A percentile compares a stretch with the other conserved stretches of the same genome.
These are phyloP conservation scores for Sordariomycetes sp. DNA, from an alignment of 2,329 filamentous ascomycete genomes.

Conservation along the genomic window DNA sequence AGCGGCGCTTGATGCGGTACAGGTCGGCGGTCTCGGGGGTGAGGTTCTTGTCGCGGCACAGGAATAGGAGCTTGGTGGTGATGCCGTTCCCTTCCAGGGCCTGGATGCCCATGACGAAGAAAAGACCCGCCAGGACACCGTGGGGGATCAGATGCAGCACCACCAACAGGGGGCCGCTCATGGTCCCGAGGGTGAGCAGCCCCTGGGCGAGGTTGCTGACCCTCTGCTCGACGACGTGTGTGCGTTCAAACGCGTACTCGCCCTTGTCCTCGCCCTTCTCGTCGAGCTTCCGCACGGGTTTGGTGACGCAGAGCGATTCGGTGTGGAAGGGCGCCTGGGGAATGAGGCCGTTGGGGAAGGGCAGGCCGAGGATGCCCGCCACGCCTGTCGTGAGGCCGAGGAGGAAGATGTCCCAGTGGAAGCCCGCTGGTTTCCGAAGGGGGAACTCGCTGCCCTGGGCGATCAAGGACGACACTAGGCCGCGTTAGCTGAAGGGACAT, in stretches of 20 bases:
- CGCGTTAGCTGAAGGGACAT: background rate
- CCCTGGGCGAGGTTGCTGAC: slow-evolving; percentile 72
- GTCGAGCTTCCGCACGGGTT: slow-evolving; percentile 39
- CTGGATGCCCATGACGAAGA: slow-evolving; percentile 79
- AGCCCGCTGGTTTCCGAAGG: slow-evolving; percentile 70
- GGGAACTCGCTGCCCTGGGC: slow-evolving; percentile 78
- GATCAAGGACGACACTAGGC: slow-evolving; percentile 66
- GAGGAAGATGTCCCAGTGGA: slow-evolving; percentile 80
- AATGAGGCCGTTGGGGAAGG: slow-evolving; percentile 76
- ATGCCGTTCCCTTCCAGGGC: slow-evolving; percentile 71
- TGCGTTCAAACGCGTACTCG: slow-evolving; percentile 39
- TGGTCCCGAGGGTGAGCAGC: slow-evolving; percentile 68
- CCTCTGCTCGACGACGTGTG: slow-evolving; percentile 69
- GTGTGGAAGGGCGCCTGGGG: slow-evolving; percentile 81
- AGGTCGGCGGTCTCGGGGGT: slow-evolving; percentile 53
- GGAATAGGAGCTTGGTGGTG: slow-evolving; percentile 63
- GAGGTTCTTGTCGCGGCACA: slow-evolving; percentile 54
- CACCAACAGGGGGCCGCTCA: slow-evolving; percentile 64
- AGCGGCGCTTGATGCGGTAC: slow-evolving; percentile 47
- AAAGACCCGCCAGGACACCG: slow-evolving; percentile 69
- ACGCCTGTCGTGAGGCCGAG: slow-evolving; percentile 70
- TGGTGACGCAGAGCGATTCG: slow-evolving; percentile 65
- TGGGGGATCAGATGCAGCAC: slow-evolving; percentile 73
- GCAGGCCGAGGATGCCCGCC: slow-evolving; percentile 66
- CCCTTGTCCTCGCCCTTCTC: slow-evolving; percentile 47